Evolutionary conservation across 306 rosid species (phyloP).

Genomic region (Prunus persica): Prunus_persica_NCBIv2 NC_034011.1:25356501-25357000

Average conservation of each 20-base stretch:
- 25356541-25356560: neutral
- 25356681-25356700: neutral
- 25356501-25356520: neutral
- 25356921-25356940: conserved; percentile 29
- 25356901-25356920: conserved; percentile 4
- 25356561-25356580: conserved; percentile 1
- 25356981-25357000: neutral
- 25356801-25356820: neutral
- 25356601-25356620: conserved; percentile 1
- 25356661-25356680: conserved; percentile 15
- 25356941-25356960: conserved; percentile 3
- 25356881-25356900: conserved; percentile 4
- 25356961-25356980: conserved; percentile 1
- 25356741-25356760: conserved; percentile 5
- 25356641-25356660: conserved; percentile 6
- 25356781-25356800: neutral
- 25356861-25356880: neutral
- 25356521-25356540: conserved; percentile 6
- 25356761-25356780: neutral
- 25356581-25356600: neutral
- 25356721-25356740: neutral
- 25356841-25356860: neutral
- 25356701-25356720: neutral
- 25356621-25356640: neutral
- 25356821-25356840: neutral